Conservation (phyloP, 805 yeast species). For the Wickerhamiella sorbophila region DNA sequence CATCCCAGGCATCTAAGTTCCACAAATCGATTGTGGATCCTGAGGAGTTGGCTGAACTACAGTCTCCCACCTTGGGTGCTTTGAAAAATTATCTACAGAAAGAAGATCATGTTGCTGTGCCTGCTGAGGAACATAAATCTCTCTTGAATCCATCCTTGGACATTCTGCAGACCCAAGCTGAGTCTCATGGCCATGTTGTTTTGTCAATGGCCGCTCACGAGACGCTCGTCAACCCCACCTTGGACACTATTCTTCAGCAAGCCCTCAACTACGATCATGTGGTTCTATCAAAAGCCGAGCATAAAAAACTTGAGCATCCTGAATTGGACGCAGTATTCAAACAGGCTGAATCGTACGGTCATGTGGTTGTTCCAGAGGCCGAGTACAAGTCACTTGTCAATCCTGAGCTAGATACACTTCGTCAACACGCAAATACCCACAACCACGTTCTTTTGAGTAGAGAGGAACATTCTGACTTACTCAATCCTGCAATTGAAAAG, state of each 20-base stretch:
- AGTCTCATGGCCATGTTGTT: conserved; percentile 6
- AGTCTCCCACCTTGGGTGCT: conserved; percentile 3
- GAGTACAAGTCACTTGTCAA: background rate
- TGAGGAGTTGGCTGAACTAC: conserved; percentile 2
- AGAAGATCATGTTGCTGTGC: background rate
- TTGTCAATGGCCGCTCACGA: conserved; percentile 8
- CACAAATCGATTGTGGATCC: background rate
- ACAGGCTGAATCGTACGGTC: background rate
- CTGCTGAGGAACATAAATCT: background rate
- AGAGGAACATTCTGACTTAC: conserved; percentile 6
- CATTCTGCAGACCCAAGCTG: background rate
- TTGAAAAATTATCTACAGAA: background rate
- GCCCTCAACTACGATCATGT: conserved; percentile 9
- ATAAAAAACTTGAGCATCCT: background rate
- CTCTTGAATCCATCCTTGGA: background rate
- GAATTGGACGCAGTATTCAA: background rate
- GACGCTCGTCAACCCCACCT: conserved; percentile 8
- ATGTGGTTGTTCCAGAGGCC: background rate
- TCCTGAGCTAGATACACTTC: background rate
- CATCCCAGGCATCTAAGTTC: conserved; percentile 9
- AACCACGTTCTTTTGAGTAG: conserved; percentile 16
- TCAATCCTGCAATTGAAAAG: background rate
- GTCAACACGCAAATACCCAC: background rate
- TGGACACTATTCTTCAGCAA: conserved; percentile 3
- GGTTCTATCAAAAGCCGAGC: conserved; percentile 5